These are phyloP conservation scores for Clonostachys byssicola DNA, from an alignment of 2,329 filamentous ascomycete species.

Conservation along the genomic window DNA sequence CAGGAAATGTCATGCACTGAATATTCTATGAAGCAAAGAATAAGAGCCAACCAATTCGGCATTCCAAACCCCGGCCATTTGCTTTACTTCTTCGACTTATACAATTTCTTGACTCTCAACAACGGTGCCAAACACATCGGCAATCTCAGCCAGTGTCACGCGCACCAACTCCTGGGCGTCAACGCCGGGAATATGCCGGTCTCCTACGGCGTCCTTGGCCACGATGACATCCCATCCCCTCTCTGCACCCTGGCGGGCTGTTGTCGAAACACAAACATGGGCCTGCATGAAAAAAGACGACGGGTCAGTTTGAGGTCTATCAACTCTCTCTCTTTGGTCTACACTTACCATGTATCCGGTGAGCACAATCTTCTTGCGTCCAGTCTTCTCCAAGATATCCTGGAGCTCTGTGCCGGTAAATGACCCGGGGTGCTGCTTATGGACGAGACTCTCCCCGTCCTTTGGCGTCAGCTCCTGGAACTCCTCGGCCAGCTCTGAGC, in stretches of 20 bases:
- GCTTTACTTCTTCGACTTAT: neutral
- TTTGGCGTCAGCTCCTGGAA: constrained; percentile 54
- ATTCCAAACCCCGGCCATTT: too few relatives aligned
- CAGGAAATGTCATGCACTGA: too few relatives aligned
- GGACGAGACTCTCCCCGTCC: constrained; percentile 50
- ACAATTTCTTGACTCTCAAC: constrained; percentile 1
- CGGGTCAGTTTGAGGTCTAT: neutral
- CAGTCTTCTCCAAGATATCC: constrained; percentile 38
- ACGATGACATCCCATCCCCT: constrained; percentile 61
- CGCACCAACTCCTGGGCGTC: constrained; percentile 45
- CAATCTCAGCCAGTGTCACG: constrained; percentile 54
- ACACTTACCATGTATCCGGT: constrained; percentile 49
- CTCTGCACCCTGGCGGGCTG: constrained; percentile 56
- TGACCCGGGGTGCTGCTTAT: constrained; percentile 52
- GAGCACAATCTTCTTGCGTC: constrained; percentile 56
- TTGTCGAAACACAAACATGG: constrained; percentile 61
- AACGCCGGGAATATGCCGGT: constrained; percentile 61
- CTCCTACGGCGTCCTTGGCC: constrained; percentile 58
- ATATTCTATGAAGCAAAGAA: too few relatives aligned
- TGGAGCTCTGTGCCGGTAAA: constrained; percentile 60
- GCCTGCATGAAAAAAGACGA: constrained; percentile 31
- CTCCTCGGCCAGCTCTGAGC: constrained; percentile 53
- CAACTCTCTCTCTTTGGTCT: neutral
- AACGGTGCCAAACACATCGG: constrained; percentile 35
- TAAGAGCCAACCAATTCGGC: too few relatives aligned